phyloP scores from a whole-genome alignment of 129 eudicot species.

The Helianthus tuberosus region DNA sequence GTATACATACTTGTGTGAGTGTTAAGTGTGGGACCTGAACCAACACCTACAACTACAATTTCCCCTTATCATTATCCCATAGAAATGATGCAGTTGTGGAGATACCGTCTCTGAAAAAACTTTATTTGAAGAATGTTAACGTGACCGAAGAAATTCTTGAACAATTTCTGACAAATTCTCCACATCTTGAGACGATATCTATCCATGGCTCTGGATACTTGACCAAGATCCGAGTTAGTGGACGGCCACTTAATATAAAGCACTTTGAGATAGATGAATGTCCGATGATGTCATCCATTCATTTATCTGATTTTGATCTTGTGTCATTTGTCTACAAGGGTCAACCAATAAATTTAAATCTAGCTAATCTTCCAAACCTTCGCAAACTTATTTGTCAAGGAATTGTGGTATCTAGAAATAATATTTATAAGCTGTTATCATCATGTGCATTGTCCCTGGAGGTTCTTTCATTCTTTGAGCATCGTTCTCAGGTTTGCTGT shows the following conservation, averaged over 20 bases:
- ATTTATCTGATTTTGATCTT: constrained; percentile 35
- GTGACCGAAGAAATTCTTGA: constrained; percentile 32
- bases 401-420: constrained; percentile 24
- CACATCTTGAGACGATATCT: constrained; percentile 28
- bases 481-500: not conserved
- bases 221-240: constrained; percentile 27
- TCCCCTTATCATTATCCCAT: not conserved
- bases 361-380: constrained; percentile 44
- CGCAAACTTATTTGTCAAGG: constrained; percentile 28
- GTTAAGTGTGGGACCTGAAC: too few species aligned
- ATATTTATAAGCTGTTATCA: constrained; percentile 34
- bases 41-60: not conserved
- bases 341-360: constrained; percentile 19
- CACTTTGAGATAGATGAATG: constrained; percentile 40
- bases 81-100: not conserved
- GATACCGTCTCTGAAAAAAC: constrained; percentile 21
- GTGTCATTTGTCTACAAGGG: constrained; percentile 43
- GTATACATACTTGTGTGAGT: too few species aligned
- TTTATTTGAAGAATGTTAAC: constrained; percentile 42
- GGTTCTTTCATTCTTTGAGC: constrained; percentile 12
- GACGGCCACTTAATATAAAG: constrained; percentile 33
- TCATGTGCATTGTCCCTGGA: constrained; percentile 32
- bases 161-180: constrained; percentile 29
- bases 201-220: constrained; percentile 34
- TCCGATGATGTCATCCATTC: constrained; percentile 12